Conservation (phyloP, 2,329 filamentous ascomycete genomes). For the Alternaria infectoria region DNA sequence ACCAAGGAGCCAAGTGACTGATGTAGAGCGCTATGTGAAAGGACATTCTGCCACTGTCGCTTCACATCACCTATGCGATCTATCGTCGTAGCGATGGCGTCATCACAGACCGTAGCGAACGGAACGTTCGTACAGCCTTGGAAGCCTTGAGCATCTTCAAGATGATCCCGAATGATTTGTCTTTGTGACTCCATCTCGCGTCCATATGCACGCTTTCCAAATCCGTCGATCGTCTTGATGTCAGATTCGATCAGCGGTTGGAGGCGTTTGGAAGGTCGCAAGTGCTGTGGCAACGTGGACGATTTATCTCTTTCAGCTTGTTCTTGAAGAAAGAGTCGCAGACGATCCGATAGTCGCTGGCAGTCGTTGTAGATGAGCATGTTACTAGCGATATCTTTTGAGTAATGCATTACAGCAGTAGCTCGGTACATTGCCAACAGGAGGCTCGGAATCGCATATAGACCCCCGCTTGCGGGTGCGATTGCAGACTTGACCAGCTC, state of each 20-base stretch:
- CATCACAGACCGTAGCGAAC: slow-evolving; percentile 65
- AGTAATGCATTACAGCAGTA: slow-evolving; percentile 76
- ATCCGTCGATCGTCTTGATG: slow-evolving; percentile 62
- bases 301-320: slow-evolving; percentile 47
- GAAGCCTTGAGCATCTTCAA: slow-evolving; percentile 69
- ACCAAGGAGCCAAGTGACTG: slow-evolving; percentile 67
- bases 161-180: slow-evolving; percentile 66
- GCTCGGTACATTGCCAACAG: slow-evolving; percentile 80
- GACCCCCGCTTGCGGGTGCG: slow-evolving; percentile 69
- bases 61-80: slow-evolving; percentile 65
- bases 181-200: slow-evolving; percentile 70
- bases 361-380: slow-evolving; percentile 72
- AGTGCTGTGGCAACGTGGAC: slow-evolving; percentile 37
- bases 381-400: slow-evolving; percentile 62
- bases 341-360: slow-evolving; percentile 61
- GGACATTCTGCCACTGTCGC: slow-evolving; percentile 62
- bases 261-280: slow-evolving; percentile 48
- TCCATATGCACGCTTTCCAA: slow-evolving; percentile 66
- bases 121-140: slow-evolving; percentile 64
- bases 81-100: slow-evolving; percentile 63
- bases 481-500: slow-evolving; percentile 60
- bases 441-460: slow-evolving; percentile 75
- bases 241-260: slow-evolving; percentile 60
- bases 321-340: slow-evolving; percentile 57
- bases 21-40: slow-evolving; percentile 66